Evolutionary conservation across 1,139 yeast genomes (phyloP), one percentile per base, ranked within the genome.

Genomic region (Maudiozyma humilis): DNA sequence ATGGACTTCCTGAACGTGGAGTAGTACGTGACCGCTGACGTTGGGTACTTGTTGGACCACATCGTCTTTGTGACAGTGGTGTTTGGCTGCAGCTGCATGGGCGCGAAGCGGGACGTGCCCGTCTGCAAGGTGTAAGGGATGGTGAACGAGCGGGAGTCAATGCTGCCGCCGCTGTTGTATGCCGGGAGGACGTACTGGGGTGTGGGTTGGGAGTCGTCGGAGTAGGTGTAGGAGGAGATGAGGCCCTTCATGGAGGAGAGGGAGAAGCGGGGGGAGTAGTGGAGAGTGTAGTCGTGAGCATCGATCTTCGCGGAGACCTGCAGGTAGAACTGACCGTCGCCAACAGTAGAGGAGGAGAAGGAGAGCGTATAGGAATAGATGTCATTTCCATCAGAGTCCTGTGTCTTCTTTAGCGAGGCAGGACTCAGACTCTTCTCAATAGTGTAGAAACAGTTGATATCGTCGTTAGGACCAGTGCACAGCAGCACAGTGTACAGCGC

Each of bases 81-180:
- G 3, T 80, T 84, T 6, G 96, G 96, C 66, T 87, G 95, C 47
- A 70, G 64, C 66, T 87, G 96, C 95, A 88, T 87, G 41, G 96
- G 95, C 1, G 96, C 96, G 64, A 68, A 85, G 60, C 86, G 72
- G 2, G 82, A 75, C 41, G 52, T 64, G 32, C 94, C 94, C 0
- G 94, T 82, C 67, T 88, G 96, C 47, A 57, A 49, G 2, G 88
- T 75, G 64, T 87, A 88, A 3, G 88, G 72, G 7, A 85, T 72
- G 2, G 70, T 55, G 50, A 70, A 69, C 1, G 76, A 71, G 17
- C 57, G 57, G 39, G 64, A 54, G 42, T 59, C 57, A 32, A 64
- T 58, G 3, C 52, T n/a, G 3, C 49, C 36, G 2, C 50, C 40
- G 12, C 62, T 55, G 19, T 69, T 73, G 0, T 71, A 50, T 10